These are phyloP conservation scores for Fusarium coicis DNA, from an alignment of 2,329 filamentous ascomycete genomes.

Conservation along the genomic window DNA sequence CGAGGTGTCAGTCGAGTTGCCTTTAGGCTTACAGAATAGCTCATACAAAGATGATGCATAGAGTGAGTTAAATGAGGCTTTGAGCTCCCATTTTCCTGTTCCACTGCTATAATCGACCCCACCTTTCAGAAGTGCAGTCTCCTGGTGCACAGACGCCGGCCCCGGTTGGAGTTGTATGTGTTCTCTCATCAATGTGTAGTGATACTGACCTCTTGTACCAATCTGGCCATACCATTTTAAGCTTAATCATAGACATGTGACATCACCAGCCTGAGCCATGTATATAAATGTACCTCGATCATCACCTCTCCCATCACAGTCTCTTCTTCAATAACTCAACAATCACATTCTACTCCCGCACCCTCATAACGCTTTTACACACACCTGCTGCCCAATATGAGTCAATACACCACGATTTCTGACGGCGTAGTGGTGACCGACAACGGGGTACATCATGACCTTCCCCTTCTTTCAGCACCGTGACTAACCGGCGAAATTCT, in stretches of 20 bases:
- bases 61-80: background rate
- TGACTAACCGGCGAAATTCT: background rate
- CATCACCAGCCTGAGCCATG: background rate
- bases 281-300: background rate
- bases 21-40: background rate
- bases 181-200: background rate
- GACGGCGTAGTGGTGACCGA: background rate
- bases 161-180: too few species aligned
- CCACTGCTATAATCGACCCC: too few species aligned
- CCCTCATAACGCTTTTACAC: accelerated
- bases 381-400: accelerated
- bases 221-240: accelerated
- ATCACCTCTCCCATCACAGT: too few species aligned
- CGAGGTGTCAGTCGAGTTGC: background rate
- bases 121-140: too few species aligned
- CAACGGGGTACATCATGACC: background rate
- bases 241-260: background rate
- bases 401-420: background rate
- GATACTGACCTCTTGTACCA: background rate
- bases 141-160: too few species aligned
- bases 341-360: background rate
- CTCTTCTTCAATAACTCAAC: accelerated
- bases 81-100: too few species aligned
- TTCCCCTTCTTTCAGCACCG: background rate
- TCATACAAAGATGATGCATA: background rate